Evolutionary conservation across 768 basidiomycete species (phyloP), one percentile per base, ranked within the genome.

Genomic region (Kondoa malvinella): DNA sequence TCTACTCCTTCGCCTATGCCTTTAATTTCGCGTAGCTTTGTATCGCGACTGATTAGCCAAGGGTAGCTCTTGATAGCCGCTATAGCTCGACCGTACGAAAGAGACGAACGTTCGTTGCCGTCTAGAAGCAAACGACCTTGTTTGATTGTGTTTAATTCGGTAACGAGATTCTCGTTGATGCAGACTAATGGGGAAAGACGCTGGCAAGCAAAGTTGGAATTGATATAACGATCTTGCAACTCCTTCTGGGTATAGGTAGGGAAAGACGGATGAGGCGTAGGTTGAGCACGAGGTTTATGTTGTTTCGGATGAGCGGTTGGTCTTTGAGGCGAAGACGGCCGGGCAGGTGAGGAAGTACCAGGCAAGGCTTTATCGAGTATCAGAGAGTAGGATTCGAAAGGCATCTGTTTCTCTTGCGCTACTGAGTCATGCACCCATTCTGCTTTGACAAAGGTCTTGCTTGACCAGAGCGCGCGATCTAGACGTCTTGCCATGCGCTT

Each of bases 51-150:
- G 50, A 80, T 75, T 29, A 68, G 72, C 30, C 73, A 71, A 15
- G 79, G 79, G 56, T 76, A 79, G 0, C 79, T 76, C 77, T 71
- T 50, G 27, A 67, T 33, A 16, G 58, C 30, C 4, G 84, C 80
- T 70, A 88, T 84, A 1, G 86, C 84, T 61, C 87, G 81, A 34
- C 84, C 80, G 71, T 90, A 91, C 69, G 84, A 84, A 61, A 90
- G 77, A 56, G 85, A 83, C 72, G 86, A 87, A 31, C 83, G 78
- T 26, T 81, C 64, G 26, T 71, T 65, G 2, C 70, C 68, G 21
- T 69, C 67, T 26, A 63, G 8, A 21, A 68, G 17, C n/a, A 34
- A 56, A 26, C 66, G 26, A n/a, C 40, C 60, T 2, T 57, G 34
- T 27, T 67, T 56, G 57, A 68, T 70, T 21, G 29, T 27, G 8